Evolutionary conservation across 2,329 filamentous ascomycete species (phyloP).

Genomic region (Pyrenophora teres): DNA sequence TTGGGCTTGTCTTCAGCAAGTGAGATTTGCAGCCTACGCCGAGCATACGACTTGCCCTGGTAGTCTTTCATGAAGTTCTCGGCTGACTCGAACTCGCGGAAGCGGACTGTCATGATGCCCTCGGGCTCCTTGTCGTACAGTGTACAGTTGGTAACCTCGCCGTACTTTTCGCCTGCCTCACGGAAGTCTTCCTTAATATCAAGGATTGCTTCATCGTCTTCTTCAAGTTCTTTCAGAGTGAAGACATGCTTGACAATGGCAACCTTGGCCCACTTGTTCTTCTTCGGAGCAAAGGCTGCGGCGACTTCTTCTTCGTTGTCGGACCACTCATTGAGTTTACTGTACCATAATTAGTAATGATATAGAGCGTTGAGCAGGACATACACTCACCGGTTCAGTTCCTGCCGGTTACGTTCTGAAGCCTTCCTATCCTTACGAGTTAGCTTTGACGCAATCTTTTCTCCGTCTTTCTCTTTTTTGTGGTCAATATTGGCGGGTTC

Average conservation of each 20-base stretch:
- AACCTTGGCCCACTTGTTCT: slow-evolving; percentile 71
- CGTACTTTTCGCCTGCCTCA: slow-evolving; percentile 85
- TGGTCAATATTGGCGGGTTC: slow-evolving; percentile 86
- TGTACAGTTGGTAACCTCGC: slow-evolving; percentile 86
- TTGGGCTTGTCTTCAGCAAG: slow-evolving; percentile 36
- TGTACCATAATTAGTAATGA: slow-evolving; percentile 43
- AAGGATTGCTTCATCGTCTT: slow-evolving; percentile 79
- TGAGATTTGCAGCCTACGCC: slow-evolving; percentile 19
- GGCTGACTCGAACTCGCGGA: slow-evolving; percentile 70
- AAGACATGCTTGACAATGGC: slow-evolving; percentile 95
- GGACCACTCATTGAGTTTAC: slow-evolving; percentile 92
- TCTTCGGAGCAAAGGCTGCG: slow-evolving; percentile 52
- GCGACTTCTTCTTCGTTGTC: slow-evolving; percentile 70
- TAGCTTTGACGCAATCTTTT: slow-evolving; percentile 53
- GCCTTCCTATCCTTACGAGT: slow-evolving; percentile 77
- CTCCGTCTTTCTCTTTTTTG: slow-evolving; percentile 78
- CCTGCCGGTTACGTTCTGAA: slow-evolving; percentile 88
- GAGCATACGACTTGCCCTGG: slow-evolving; percentile 29
- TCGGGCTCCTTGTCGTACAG: slow-evolving; percentile 85
- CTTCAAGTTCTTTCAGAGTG: slow-evolving; percentile 79
- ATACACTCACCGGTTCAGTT: slow-evolving; percentile 67
- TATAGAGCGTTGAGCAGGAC: background rate
- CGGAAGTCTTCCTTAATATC: slow-evolving; percentile 95
- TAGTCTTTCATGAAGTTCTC: slow-evolving; percentile 31
- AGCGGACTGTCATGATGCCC: slow-evolving; percentile 84